phyloP scores from a whole-genome alignment of 192 early-diverging fungal species.

The Linnemannia exigua region DNA sequence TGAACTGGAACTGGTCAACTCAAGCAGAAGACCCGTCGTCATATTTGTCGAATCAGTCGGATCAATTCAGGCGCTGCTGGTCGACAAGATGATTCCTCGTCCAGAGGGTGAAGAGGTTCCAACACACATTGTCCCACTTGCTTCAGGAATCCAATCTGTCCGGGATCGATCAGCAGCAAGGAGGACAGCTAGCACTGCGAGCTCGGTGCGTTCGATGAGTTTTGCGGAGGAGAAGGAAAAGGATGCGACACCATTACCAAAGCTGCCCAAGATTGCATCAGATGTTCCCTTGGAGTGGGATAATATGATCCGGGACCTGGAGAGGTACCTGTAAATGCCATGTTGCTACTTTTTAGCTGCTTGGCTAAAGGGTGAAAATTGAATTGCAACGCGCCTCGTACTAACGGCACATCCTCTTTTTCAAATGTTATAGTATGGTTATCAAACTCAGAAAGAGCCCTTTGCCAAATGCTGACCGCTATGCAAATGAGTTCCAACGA shows the following conservation, averaged over 20 bases:
- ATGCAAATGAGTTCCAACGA: conserved; percentile 46
- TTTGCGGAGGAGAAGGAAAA: conserved; percentile 25
- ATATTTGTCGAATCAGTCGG: conserved; percentile 54
- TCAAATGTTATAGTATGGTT: neutral
- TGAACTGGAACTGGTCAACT: conserved; percentile 46
- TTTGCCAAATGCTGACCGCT: conserved; percentile 25
- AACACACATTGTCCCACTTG: conserved; percentile 30
- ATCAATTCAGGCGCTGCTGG: conserved; percentile 40
- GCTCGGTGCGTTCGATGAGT: conserved; percentile 33
- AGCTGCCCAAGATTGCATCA: conserved; percentile 45
- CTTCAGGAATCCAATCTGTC: neutral
- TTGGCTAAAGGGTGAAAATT: neutral
- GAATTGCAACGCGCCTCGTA: neutral
- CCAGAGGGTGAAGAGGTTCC: conserved; percentile 38
- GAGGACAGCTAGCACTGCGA: conserved; percentile 28
- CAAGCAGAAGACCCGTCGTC: conserved; percentile 46
- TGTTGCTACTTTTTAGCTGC: neutral
- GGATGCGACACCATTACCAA: conserved; percentile 35
- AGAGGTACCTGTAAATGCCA: conserved; percentile 33
- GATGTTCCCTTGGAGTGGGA: conserved; percentile 53
- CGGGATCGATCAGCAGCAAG: conserved; percentile 30
- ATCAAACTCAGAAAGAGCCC: conserved; percentile 26
- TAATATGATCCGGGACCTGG: conserved; percentile 27
- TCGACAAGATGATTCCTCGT: conserved; percentile 22
- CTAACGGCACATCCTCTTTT: neutral